These are phyloP conservation scores for Lagenidium sp. DNA, from an alignment of 352 stramenopile species.

Conservation along the genomic window DNA sequence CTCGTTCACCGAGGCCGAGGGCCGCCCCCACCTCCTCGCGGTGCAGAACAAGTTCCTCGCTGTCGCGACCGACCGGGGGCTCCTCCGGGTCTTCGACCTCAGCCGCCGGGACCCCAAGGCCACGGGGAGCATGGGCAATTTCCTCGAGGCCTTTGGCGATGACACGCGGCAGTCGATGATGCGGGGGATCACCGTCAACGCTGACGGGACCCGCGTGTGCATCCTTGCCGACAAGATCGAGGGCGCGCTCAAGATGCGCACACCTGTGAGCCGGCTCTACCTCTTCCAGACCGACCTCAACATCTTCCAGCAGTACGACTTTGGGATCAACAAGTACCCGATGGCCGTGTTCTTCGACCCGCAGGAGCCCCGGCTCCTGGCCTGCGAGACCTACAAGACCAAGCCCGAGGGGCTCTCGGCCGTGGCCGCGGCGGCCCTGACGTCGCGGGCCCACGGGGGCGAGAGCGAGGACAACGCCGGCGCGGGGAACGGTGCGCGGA, in stretches of 20 bases:
- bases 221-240: constrained; percentile 82
- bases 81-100: constrained; percentile 87
- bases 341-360: constrained; percentile 88
- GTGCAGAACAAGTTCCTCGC: constrained; percentile 88
- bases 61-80: constrained; percentile 75
- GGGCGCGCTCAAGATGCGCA: constrained; percentile 69
- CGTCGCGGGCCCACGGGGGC: background rate
- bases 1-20: constrained; percentile 88
- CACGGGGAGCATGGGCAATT: constrained; percentile 80
- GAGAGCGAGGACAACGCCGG: constrained; percentile 13
- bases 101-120: constrained; percentile 78
- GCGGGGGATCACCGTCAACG: constrained; percentile 75
- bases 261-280: constrained; percentile 79
- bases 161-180: constrained; percentile 47
- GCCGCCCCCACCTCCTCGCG: constrained; percentile 67
- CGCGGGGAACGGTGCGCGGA: constrained; percentile 3
- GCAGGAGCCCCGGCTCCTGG: constrained; percentile 77
- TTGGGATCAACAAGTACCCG: constrained; percentile 59
- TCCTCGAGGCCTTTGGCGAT: constrained; percentile 41
- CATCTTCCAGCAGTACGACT: constrained; percentile 87
- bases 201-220: constrained; percentile 83
- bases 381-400: constrained; percentile 73
- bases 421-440: background rate
- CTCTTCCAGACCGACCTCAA: constrained; percentile 90
- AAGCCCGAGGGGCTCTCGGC: constrained; percentile 16